Percentiles rank a stretch among this genome's conserved stretches.
These are phyloP conservation scores for Fusarium austroafricanum DNA, from an alignment of 2,329 filamentous ascomycete genomes.

Conservation along the genomic window DNA sequence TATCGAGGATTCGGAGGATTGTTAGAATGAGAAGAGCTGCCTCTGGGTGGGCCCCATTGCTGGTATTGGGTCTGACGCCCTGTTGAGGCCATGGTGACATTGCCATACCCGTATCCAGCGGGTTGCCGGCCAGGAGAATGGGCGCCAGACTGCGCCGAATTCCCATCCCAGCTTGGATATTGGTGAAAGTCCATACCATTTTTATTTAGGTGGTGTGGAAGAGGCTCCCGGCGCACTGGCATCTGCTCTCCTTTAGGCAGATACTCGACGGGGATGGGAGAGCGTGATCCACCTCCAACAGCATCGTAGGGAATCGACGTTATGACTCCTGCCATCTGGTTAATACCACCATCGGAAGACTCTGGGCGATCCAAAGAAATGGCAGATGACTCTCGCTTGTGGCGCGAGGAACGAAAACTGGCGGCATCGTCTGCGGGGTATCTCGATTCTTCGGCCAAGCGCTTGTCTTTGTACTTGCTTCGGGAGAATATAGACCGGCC, in stretches of 20 bases:
- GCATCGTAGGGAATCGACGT: constrained; percentile 89
- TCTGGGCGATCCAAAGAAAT: constrained; percentile 76
- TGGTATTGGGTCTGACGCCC: constrained; percentile 80
- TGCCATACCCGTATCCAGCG: constrained; percentile 58
- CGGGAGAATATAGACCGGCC: constrained; percentile 88
- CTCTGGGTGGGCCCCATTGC: constrained; percentile 73
- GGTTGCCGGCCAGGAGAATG: constrained; percentile 73
- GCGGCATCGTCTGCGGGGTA: constrained; percentile 70
- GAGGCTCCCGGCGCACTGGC: constrained; percentile 74
- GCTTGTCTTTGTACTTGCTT: constrained; percentile 81
- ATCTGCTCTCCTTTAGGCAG: constrained; percentile 74
- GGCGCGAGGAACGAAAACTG: constrained; percentile 76
- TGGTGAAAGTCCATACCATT: constrained; percentile 84
- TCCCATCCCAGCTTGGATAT: constrained; percentile 79
- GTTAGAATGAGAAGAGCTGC: constrained; percentile 65
- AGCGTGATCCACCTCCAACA: constrained; percentile 71
- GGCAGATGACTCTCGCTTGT: constrained; percentile 78
- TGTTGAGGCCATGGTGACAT: constrained; percentile 77
- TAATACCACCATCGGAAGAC: constrained; percentile 73
- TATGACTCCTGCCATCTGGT: constrained; percentile 83
- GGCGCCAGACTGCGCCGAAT: constrained; percentile 60
- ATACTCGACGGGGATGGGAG: constrained; percentile 79
- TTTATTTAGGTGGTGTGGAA: constrained; percentile 87
- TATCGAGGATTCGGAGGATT: constrained; percentile 68
- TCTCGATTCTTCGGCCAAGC: constrained; percentile 69